Base-by-base conservation (phyloP, 768 basidiomycete species). In the Mycena chlorophos region DNA sequence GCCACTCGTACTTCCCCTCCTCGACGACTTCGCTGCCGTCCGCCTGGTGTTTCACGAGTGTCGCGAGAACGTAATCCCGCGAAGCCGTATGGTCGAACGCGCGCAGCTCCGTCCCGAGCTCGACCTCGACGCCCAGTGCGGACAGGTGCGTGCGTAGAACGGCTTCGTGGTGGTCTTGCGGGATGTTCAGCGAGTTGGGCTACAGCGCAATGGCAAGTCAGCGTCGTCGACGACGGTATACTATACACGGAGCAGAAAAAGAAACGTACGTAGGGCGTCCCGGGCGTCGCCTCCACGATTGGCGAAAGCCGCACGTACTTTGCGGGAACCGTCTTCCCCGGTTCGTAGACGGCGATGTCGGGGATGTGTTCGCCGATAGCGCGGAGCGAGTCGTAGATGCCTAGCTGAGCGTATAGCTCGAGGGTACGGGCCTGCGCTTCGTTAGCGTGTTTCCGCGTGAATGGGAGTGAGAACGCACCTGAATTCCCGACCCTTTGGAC, bases 31-130 rank as follows among this genome's bases (percentile, higher is more conserved):
- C n/a, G n/a, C n/a, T n/a, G n/a, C n/a, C n/a, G n/a, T n/a, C n/a
- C n/a, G n/a, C n/a, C n/a, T n/a, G n/a, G n/a, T n/a, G n/a, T n/a
- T n/a, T n/a, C n/a, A n/a, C n/a, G n/a, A n/a, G n/a, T n/a, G n/a
- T n/a, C n/a, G n/a, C n/a, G n/a, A n/a, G n/a, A n/a, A n/a, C n/a
- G n/a, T n/a, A n/a, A n/a, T n/a, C n/a, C n/a, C n/a, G n/a, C n/a
- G n/a, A n/a, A n/a, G n/a, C n/a, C n/a, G n/a, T 55, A 30, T 72
- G 65, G 47, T 68, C 65, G 20, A 74, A 68, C 1, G 66, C 66
- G 19, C 42, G 23, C 4, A 75, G 66, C 38, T 68, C 71, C 1
- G 67, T 68, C 14, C 57, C 64, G 19, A 69, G 31, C 45, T 75
- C 68, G 26, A 62, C 54, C 29, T 14, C 37, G 31, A 58, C 57